Evolutionary conservation across 2,329 filamentous ascomycete species (phyloP), one percentile per base, ranked within the genome.

Genomic region (Epichloe brachyelytri): DNA sequence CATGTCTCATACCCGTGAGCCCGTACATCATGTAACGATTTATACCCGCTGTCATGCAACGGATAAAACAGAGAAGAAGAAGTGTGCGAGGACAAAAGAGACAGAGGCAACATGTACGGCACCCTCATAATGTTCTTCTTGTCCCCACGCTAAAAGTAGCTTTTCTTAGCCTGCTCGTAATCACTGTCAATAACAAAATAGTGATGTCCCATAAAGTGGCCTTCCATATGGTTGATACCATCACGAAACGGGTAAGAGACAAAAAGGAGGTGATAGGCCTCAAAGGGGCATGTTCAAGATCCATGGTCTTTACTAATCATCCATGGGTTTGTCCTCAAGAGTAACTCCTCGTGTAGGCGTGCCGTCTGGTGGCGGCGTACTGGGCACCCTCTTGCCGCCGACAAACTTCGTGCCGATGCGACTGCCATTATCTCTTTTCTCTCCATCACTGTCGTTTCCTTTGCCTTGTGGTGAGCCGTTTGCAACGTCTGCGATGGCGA

Each of bases 401-500:
- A 69, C 79, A 55, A 82, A 69, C 40, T 65, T 66, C 46, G 63
- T 57, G 0, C 60, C 59, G 30, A 59, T 57, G 56, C 71, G 75
- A 56, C 80, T 74, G 44, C 75, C 74, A 55, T 82, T 86, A 62
- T 83, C 81, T 48, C 82, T 76, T 67, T 85, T 85, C 58, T 82
- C 78, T 19, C 54, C 51, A 4, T 65, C 62, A 39, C 43, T 50
- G 34, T 60, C 62, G 12, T 53, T 39, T 15, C 49, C 50, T 51
- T 61, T 62, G 43, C 53, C 49, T 39, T 59, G 54, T 19, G 61
- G 60, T 43, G 62, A 57, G 48, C 74, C 74, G 56, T 78, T 78
- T 43, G 68, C 58, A 33, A 70, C 68, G 14, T 68, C 60, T 2
- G 45, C 65, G 59, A 57, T 73, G 63, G 53, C 62, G 30, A 73